phyloP scores from a whole-genome alignment of 306 rosid species.

The Gillenia trifoliata region DNA sequence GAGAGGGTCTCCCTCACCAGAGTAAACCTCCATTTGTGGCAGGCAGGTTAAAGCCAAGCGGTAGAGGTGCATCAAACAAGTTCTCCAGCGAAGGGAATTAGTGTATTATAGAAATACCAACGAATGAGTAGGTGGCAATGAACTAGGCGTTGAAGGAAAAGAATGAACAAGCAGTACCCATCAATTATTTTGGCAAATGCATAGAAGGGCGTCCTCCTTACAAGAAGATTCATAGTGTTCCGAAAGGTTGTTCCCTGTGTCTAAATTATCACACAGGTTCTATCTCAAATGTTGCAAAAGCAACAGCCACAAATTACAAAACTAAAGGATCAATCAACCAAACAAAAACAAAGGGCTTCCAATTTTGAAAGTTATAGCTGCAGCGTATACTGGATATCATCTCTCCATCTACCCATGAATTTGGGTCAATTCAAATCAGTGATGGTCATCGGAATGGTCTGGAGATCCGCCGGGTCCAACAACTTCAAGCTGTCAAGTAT shows the following conservation, averaged over 20 bases:
- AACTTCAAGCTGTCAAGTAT: conserved; percentile 74
- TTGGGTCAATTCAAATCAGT: conserved; percentile 38
- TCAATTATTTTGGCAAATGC: conserved; percentile 51
- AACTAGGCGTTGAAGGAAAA: too few relatives aligned
- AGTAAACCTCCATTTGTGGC: too few relatives aligned
- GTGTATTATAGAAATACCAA: too few relatives aligned
- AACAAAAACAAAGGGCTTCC: conserved; percentile 34
- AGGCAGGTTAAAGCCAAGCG: too few relatives aligned
- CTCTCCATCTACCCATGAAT: conserved; percentile 30
- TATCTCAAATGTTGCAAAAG: conserved; percentile 41
- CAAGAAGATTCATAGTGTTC: conserved; percentile 25
- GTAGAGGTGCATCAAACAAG: too few relatives aligned
- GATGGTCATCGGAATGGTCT: conserved; percentile 66
- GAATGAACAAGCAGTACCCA: conserved; percentile 41
- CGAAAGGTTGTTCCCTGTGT: conserved; percentile 35
- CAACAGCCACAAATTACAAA: conserved; percentile 7
- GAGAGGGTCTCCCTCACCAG: too few relatives aligned
- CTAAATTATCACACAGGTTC: conserved; percentile 39
- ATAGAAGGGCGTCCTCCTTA: conserved; percentile 28
- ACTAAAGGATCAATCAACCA: conserved; percentile 32
- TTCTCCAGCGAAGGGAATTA: too few relatives aligned
- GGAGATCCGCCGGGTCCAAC: conserved; percentile 98
- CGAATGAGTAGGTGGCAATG: too few relatives aligned
- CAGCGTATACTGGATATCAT: conserved; percentile 41
- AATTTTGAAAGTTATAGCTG: conserved; percentile 35